Percentiles rank a stretch among this genome's conserved stretches.
phyloP scores from a whole-genome alignment of 2,329 filamentous ascomycete genomes.

The Magnaporthiopsis incrustans region DNA sequence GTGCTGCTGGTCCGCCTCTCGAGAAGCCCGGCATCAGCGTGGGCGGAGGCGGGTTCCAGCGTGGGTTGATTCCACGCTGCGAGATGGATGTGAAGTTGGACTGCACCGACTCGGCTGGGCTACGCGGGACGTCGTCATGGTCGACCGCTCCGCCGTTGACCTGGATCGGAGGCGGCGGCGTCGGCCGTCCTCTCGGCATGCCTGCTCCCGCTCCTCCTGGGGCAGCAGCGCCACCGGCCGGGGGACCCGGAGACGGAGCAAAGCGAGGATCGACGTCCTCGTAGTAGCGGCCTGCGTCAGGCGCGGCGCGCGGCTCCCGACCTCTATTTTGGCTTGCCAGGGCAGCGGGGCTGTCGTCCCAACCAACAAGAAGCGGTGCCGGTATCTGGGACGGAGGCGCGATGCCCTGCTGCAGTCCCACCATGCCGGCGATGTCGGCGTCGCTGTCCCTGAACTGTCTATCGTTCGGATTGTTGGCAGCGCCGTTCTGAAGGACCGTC shows the following conservation, averaged over 20 bases:
- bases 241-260: too few relatives aligned
- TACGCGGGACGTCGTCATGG: conserved; percentile 40
- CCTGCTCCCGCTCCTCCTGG: too few relatives aligned
- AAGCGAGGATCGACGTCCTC: conserved; percentile 92
- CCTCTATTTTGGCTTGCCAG: not conserved
- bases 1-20: too few relatives aligned
- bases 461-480: not conserved
- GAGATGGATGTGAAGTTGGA: conserved; percentile 87
- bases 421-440: conserved; percentile 65
- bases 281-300: conserved; percentile 54
- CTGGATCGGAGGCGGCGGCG: not conserved
- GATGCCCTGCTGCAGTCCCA: conserved; percentile 57
- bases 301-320: not conserved
- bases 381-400: too few relatives aligned
- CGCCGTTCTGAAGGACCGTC: conserved; percentile 44
- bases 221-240: too few relatives aligned
- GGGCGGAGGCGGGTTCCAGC: conserved; percentile 60
- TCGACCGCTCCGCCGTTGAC: conserved; percentile 11
- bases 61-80: conserved; percentile 80
- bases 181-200: conserved; percentile 13
- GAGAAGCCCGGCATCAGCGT: conserved; percentile 34
- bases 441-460: conserved; percentile 53
- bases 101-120: conserved; percentile 68
- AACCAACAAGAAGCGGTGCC: conserved; percentile 24
- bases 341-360: not conserved